Conservation (phyloP, 2,329 filamentous ascomycete genomes). For the Neobulgaria alba region DNA sequence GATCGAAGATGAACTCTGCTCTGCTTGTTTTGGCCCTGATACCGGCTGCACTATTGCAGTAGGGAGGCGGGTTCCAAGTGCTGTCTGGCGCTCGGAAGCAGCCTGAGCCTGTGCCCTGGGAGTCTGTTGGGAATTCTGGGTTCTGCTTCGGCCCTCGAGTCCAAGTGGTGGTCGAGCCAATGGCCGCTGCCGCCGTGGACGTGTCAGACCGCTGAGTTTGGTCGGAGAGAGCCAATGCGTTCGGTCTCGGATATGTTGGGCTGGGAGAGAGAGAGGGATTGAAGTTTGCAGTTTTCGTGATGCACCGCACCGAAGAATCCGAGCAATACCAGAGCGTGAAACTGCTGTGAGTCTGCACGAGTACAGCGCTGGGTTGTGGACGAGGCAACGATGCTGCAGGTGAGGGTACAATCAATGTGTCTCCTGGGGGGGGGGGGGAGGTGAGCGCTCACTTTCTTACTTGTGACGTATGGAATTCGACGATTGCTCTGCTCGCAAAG, state of each 20-base stretch:
- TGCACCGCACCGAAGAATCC: slow-evolving; percentile 13
- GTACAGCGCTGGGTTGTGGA: not conserved
- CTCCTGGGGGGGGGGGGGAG: not conserved
- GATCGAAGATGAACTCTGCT: slow-evolving; percentile 2
- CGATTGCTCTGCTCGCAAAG: not conserved
- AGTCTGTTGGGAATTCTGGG: not conserved
- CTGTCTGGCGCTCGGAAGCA: slow-evolving; percentile 2
- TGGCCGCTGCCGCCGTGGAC: slow-evolving; percentile 11
- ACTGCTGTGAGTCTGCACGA: slow-evolving; percentile 8
- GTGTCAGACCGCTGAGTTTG: slow-evolving; percentile 19
- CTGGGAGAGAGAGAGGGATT: slow-evolving; percentile 1
- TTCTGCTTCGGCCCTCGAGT: not conserved
- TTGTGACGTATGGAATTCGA: not conserved
- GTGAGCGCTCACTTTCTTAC: not conserved
- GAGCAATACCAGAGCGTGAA: slow-evolving; percentile 22
- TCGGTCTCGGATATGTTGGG: slow-evolving; percentile 20
- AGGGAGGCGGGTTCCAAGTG: not conserved
- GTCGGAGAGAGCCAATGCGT: slow-evolving; percentile 21
- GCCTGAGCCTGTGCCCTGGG: slow-evolving; percentile 3
- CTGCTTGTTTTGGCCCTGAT: slow-evolving; percentile 1
- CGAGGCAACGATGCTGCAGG: not conserved
- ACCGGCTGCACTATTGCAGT: not conserved
- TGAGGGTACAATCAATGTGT: not conserved
- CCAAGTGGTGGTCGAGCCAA: slow-evolving; percentile 9
- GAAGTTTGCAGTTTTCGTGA: slow-evolving; percentile 13